phyloP scores from a whole-genome alignment of 2,329 filamentous ascomycete genomes.

The Penicillium vulpinum region DNA sequence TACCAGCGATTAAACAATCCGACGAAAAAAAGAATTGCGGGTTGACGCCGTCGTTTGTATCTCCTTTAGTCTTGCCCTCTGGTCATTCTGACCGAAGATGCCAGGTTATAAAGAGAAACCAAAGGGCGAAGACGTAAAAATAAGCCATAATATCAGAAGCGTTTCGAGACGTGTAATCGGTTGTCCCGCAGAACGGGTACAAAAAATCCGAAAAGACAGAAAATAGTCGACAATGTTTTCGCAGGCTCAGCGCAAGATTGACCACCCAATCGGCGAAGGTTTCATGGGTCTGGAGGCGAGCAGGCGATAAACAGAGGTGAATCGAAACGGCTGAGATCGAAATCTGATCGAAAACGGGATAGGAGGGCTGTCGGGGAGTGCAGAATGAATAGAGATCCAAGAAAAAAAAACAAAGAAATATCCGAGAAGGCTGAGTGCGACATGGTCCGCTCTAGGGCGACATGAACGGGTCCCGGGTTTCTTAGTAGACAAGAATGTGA shows the following conservation, averaged over 20 bases:
- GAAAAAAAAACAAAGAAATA: slow-evolving; percentile 30
- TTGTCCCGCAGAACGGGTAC: slow-evolving; percentile 20
- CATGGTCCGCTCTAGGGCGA: slow-evolving; percentile 29
- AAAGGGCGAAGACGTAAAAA: slow-evolving; percentile 32
- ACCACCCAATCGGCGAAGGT: slow-evolving; percentile 6
- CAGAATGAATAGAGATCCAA: slow-evolving; percentile 38
- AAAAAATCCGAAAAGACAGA: slow-evolving; percentile 14
- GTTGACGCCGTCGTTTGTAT: slow-evolving; percentile 33
- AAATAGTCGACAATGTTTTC: slow-evolving; percentile 15
- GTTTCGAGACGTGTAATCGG: slow-evolving; percentile 32
- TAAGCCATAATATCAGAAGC: slow-evolving; percentile 36
- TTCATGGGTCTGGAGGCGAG: slow-evolving; percentile 14
- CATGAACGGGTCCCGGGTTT: slow-evolving; percentile 31
- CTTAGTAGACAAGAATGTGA: slow-evolving; percentile 29
- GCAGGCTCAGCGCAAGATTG: slow-evolving; percentile 13
- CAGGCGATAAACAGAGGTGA: slow-evolving; percentile 26
- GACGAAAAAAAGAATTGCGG: slow-evolving; percentile 18
- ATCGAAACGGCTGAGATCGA: slow-evolving; percentile 37
- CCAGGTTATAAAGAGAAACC: slow-evolving; percentile 22
- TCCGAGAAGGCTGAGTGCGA: slow-evolving; percentile 35
- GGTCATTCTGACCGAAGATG: slow-evolving; percentile 13
- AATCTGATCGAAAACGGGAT: slow-evolving; percentile 37
- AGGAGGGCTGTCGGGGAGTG: slow-evolving; percentile 37
- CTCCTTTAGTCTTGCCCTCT: slow-evolving; percentile 33
- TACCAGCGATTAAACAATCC: slow-evolving; percentile 21